Conservation (phyloP, 2,329 filamentous ascomycete species). For the Teratosphaeriaceae sp. region DNA sequence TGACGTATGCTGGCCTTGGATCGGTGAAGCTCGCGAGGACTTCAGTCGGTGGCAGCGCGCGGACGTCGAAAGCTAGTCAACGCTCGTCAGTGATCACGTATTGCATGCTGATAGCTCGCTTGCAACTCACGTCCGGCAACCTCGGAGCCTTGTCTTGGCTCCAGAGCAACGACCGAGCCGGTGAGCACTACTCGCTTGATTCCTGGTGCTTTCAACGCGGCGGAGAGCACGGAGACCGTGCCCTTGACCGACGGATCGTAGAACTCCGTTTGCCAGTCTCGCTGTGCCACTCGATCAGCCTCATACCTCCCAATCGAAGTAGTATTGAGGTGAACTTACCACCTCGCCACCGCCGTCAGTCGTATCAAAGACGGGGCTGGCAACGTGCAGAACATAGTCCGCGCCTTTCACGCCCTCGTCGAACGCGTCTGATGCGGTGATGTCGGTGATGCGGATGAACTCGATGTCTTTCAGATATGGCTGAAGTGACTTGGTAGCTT, state of each 20-base stretch:
- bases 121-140: conserved; percentile 1
- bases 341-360: neutral
- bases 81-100: too few species aligned
- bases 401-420: conserved; percentile 29
- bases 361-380: conserved; percentile 18
- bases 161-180: conserved; percentile 12
- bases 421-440: conserved; percentile 25
- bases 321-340: neutral
- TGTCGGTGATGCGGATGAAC: conserved; percentile 30
- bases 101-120: too few species aligned
- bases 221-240: conserved; percentile 32
- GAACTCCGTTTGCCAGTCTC: conserved; percentile 7
- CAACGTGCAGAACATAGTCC: conserved; percentile 24
- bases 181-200: conserved; percentile 42
- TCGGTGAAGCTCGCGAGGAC: conserved; percentile 5
- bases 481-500: neutral
- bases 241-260: conserved; percentile 28
- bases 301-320: neutral
- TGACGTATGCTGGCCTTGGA: neutral
- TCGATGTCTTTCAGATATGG: conserved; percentile 12
- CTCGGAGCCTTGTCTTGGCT: neutral
- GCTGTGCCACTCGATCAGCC: neutral
- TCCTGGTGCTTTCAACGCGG: conserved; percentile 28
- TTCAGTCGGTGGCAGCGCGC: neutral
- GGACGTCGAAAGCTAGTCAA: conserved; percentile 1